These are phyloP conservation scores for Myxozyma geophila DNA, from an alignment of 805 yeast genomes.

Conservation along the genomic window DNA sequence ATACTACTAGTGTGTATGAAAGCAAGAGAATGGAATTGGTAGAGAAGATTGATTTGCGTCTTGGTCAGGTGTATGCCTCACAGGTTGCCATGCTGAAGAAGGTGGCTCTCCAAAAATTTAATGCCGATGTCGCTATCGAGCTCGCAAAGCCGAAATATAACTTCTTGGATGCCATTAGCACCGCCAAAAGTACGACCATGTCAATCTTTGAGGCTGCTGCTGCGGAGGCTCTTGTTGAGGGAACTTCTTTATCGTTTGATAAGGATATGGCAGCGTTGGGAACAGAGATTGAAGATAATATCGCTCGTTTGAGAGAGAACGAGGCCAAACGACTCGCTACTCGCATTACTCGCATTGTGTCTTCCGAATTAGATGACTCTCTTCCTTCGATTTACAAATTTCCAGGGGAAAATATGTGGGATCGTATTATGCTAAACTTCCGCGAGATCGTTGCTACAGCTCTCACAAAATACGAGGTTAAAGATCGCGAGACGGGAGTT, in stretches of 20 bases:
- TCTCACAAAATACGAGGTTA: conserved; percentile 14
- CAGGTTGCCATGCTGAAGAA: conserved; percentile 50
- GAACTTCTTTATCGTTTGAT: conserved; percentile 43
- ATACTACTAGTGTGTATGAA: conserved; percentile 65
- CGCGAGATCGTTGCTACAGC: conserved; percentile 43
- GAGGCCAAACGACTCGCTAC: conserved; percentile 52
- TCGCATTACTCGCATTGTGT: conserved; percentile 14
- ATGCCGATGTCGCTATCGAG: conserved; percentile 24
- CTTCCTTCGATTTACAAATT: conserved; percentile 25
- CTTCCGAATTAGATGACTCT: conserved; percentile 32
- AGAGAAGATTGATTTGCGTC: conserved; percentile 54
- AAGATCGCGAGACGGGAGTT: conserved; percentile 32
- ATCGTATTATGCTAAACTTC: conserved; percentile 51
- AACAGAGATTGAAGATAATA: conserved; percentile 42
- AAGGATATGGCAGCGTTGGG: conserved; percentile 47
- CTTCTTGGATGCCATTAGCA: conserved; percentile 42
- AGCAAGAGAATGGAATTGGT: conserved; percentile 60
- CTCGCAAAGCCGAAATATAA: conserved; percentile 29
- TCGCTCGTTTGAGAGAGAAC: conserved; percentile 46
- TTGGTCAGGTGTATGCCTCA: conserved; percentile 52
- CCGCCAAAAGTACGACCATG: conserved; percentile 38
- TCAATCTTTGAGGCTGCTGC: conserved; percentile 46
- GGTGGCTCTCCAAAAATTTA: conserved; percentile 44
- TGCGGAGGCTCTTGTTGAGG: conserved; percentile 45
- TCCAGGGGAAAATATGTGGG: conserved; percentile 59